Conservation (phyloP, 768 basidiomycete species). For the Lactarius quietus region DNA sequence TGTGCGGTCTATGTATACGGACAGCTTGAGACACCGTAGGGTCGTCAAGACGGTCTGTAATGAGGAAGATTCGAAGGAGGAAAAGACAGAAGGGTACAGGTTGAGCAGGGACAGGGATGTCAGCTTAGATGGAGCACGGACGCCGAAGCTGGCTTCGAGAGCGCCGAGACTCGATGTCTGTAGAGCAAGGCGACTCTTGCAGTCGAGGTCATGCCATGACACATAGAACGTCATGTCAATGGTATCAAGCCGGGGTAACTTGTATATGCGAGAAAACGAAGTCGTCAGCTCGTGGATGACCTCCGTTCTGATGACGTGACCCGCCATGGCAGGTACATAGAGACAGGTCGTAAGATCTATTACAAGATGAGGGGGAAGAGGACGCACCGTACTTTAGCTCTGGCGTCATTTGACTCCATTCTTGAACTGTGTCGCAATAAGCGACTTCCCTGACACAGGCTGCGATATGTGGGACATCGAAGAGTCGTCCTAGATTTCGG, state of each 20-base stretch:
- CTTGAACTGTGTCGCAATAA: background rate
- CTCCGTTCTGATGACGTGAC: background rate
- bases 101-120: background rate
- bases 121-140: background rate
- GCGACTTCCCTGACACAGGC: background rate
- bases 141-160: background rate
- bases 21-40: too few relatives aligned
- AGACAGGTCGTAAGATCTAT: background rate
- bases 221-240: background rate
- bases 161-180: background rate
- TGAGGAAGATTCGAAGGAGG: too few relatives aligned
- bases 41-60: too few relatives aligned
- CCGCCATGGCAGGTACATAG: background rate
- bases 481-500: background rate
- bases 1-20: too few relatives aligned
- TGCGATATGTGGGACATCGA: background rate
- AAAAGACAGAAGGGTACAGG: background rate
- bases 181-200: background rate
- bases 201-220: background rate
- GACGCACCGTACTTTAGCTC: background rate
- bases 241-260: background rate
- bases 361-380: background rate
- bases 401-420: background rate
- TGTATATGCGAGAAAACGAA: background rate
- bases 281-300: too few relatives aligned